Evolutionary conservation across 2,329 filamentous ascomycete species (phyloP), one percentile per base, ranked within the genome.

Genomic region (Xylaria sp.): DNA sequence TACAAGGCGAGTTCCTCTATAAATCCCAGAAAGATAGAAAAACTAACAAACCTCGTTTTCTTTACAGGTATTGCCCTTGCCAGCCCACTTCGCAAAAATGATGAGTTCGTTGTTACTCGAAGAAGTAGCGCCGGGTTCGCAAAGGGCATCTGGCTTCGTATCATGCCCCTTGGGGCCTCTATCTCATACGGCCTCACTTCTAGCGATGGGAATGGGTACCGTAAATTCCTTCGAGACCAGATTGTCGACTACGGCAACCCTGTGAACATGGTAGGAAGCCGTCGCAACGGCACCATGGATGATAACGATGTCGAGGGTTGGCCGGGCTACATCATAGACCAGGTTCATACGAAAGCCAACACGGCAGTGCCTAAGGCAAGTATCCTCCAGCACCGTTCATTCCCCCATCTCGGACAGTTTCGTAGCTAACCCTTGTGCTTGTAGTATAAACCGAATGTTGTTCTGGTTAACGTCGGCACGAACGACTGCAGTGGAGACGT

Each of bases 111-210:
- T 18, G 23, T 10, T 27, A 5, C 57, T 50, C 62, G 60, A 35
- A 60, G 61, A 21, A 50, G n/a, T 5, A 23, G 10, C 9, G 27
- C 10, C 2, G 73, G 70, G 12, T 74, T 77, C 62, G 74, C 66
- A 13, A 63, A 71, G 13, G 74, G 74, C 37, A 59, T 78, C 10
- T 69, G 73, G 25, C 68, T 79, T 23, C 74, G 77, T 10, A 77
- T 81, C 42, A 81, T 82, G 78, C 79, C 80, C 0, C 73, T 82
- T 1, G 81, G 81, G 16, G 80, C 79, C 42, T 81, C 80, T 48
- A 79, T 82, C 66, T 81, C 79, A 5, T 79, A 76, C 63, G 81
- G 81, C 21, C 69, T 72, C 29, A 72, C 63, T 1, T 81, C 80
- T 0, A 73, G 63, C 12, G 74, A 78, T 65, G 77, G 76, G 12